These are phyloP conservation scores for Blastobotrys muscicola DNA, from an alignment of 805 yeast species.

Conservation along the genomic window DNA sequence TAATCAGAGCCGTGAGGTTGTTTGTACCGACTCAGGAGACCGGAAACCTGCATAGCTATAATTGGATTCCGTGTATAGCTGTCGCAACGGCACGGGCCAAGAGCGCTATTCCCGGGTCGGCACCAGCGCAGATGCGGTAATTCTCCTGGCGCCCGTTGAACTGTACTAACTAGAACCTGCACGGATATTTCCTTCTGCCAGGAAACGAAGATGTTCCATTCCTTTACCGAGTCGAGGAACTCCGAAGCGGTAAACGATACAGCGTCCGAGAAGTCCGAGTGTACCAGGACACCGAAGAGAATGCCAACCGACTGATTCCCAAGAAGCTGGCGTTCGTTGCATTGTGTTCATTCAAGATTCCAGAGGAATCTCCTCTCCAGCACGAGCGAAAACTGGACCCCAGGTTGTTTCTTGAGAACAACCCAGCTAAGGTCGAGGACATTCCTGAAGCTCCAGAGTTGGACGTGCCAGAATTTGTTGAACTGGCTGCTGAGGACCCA, in stretches of 20 bases:
- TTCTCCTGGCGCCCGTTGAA: too few relatives aligned
- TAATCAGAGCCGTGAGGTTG: too few relatives aligned
- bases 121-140: too few relatives aligned
- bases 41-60: background rate
- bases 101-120: too few relatives aligned
- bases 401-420: conserved; percentile 7
- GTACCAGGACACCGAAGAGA: conserved; percentile 18
- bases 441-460: conserved; percentile 22
- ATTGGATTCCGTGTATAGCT: too few relatives aligned
- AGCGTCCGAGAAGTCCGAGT: conserved; percentile 20
- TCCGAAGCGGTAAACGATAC: conserved; percentile 22
- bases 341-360: conserved; percentile 12
- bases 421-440: conserved; percentile 7
- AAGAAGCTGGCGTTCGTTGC: conserved; percentile 14
- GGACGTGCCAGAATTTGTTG: conserved; percentile 17
- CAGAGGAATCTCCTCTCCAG: conserved; percentile 8
- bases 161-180: conserved; percentile 9
- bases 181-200: conserved; percentile 23
- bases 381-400: conserved; percentile 13
- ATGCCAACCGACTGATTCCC: conserved; percentile 2
- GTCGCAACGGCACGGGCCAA: too few relatives aligned
- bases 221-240: conserved; percentile 18
- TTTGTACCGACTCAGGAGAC: background rate
- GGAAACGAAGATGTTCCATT: conserved; percentile 23
- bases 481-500: conserved; percentile 12